Evolutionary conservation across 371 early-diverging fungal genomes (phyloP).

Genomic region (Mucor circinelloides): DNA sequence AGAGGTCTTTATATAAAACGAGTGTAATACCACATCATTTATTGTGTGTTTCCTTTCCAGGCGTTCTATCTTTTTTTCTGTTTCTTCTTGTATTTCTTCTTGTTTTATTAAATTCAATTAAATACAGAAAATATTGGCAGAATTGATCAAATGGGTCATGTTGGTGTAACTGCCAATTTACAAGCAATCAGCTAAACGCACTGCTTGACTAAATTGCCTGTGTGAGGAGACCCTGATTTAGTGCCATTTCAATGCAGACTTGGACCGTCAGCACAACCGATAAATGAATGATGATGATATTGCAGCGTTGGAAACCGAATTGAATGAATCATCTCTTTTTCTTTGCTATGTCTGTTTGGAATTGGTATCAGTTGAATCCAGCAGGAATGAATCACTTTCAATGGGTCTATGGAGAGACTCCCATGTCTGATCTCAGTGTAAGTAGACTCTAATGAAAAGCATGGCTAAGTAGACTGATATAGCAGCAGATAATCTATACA

Average conservation of each 20-base stretch:
- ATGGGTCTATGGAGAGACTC: conserved; percentile 24
- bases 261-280: neutral
- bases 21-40: neutral
- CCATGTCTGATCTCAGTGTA: conserved; percentile 24
- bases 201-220: neutral
- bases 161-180: neutral
- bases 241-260: neutral
- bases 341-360: neutral
- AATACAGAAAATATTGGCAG: conserved; percentile 14
- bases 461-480: neutral
- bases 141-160: neutral
- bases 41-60: conserved; percentile 8
- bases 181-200: neutral
- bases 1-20: neutral
- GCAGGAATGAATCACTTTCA: conserved; percentile 8
- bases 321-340: neutral
- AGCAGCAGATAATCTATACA: conserved; percentile 11
- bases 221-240: neutral
- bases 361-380: conserved; percentile 8
- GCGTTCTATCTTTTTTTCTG: conserved; percentile 6
- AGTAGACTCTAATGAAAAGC: neutral
- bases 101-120: conserved; percentile 13
- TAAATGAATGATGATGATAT: neutral
- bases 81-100: conserved; percentile 4
- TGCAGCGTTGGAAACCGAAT: neutral